These are phyloP conservation scores for Dispira parvispora DNA, from an alignment of 192 early-diverging fungal species.

Conservation along the genomic window DNA sequence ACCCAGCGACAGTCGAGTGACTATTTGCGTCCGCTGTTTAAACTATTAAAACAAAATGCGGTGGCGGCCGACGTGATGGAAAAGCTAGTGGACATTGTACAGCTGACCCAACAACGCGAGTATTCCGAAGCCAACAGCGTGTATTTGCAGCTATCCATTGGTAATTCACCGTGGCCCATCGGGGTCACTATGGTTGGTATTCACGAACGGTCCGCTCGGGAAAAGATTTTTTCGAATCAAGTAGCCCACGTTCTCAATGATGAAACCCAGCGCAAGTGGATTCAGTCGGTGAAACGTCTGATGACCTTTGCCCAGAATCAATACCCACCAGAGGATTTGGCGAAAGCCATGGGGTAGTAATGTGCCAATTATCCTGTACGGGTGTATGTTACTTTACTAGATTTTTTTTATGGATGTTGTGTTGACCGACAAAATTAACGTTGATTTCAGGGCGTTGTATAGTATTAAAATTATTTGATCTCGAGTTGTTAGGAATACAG, in stretches of 20 bases:
- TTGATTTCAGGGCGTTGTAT: too few species aligned
- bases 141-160: conserved; percentile 86
- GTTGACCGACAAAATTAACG: too few species aligned
- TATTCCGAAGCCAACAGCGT: conserved; percentile 86
- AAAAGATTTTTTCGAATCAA: conserved; percentile 88
- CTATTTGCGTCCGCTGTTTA: conserved; percentile 85
- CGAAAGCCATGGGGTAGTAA: conserved; percentile 23
- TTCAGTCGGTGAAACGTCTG: conserved; percentile 89
- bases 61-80: conserved; percentile 76
- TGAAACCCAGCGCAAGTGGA: conserved; percentile 95
- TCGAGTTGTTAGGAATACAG: too few species aligned
- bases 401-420: too few species aligned
- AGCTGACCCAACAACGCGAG: conserved; percentile 67
- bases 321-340: conserved; percentile 64
- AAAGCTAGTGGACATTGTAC: conserved; percentile 78
- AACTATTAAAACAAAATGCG: conserved; percentile 51
- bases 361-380: too few species aligned
- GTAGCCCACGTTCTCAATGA: conserved; percentile 97
- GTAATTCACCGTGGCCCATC: conserved; percentile 98
- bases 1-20: conserved; percentile 72
- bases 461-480: too few species aligned
- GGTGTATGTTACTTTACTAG: too few species aligned
- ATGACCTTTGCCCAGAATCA: conserved; percentile 90
- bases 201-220: conserved; percentile 90
- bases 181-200: conserved; percentile 96